phyloP scores from a whole-genome alignment of 352 stramenopile species.

The Phytophthora agathidicida region DNA sequence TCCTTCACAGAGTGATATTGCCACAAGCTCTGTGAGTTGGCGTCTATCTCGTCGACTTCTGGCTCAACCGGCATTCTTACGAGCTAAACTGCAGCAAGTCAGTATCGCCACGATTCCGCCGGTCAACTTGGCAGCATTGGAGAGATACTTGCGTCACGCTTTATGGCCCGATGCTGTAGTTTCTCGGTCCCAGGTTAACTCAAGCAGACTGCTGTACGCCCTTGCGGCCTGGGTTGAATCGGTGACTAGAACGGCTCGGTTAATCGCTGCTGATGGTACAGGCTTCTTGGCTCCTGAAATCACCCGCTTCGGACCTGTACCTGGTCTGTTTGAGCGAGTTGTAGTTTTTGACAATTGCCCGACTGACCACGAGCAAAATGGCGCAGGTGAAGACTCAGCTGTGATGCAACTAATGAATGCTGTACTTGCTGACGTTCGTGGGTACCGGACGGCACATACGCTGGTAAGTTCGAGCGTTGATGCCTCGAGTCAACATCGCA shows the following conservation, averaged over 20 bases:
- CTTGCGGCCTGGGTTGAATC: slow-evolving; percentile 66
- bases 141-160: slow-evolving; percentile 54
- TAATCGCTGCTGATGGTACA: slow-evolving; percentile 43
- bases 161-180: slow-evolving; percentile 53
- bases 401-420: slow-evolving; percentile 65
- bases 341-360: slow-evolving; percentile 54
- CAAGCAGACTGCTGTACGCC: slow-evolving; percentile 44
- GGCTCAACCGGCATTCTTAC: slow-evolving; percentile 50
- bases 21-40: slow-evolving; percentile 73
- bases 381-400: slow-evolving; percentile 27
- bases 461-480: slow-evolving; percentile 27
- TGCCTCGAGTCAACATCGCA: not conserved
- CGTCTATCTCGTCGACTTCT: slow-evolving; percentile 62
- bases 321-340: slow-evolving; percentile 71
- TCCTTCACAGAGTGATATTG: slow-evolving; percentile 36
- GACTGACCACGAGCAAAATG: slow-evolving; percentile 12
- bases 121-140: slow-evolving; percentile 64
- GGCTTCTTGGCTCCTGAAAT: slow-evolving; percentile 51
- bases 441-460: slow-evolving; percentile 59
- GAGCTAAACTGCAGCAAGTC: slow-evolving; percentile 52
- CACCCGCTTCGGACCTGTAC: slow-evolving; percentile 52
- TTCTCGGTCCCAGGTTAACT: slow-evolving; percentile 30
- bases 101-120: slow-evolving; percentile 43
- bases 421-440: slow-evolving; percentile 62
- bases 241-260: slow-evolving; percentile 30